These are phyloP conservation scores for Aspergillus transmontanensis DNA, from an alignment of 2,329 filamentous ascomycete species.

Conservation along the genomic window DNA sequence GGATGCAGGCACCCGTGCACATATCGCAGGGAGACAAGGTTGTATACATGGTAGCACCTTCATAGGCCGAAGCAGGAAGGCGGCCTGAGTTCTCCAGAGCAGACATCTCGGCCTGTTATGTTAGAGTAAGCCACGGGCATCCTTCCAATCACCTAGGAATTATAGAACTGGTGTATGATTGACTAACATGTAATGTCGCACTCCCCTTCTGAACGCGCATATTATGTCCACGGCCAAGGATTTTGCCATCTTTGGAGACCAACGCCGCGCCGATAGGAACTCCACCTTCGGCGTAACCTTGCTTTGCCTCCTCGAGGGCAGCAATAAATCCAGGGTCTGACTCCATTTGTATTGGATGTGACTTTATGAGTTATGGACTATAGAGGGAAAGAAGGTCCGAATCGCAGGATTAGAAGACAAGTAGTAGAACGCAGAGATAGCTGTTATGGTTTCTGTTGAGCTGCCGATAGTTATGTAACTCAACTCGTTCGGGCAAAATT, in stretches of 20 bases:
- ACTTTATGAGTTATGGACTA: not conserved
- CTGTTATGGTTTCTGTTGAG: not conserved
- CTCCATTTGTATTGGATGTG: constrained; percentile 32
- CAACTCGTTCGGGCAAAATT: not conserved
- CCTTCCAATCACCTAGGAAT: not conserved
- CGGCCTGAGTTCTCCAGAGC: constrained; percentile 75
- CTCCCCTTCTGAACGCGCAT: constrained; percentile 73
- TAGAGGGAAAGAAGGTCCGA: not conserved
- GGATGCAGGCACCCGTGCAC: constrained; percentile 76
- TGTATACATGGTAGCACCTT: constrained; percentile 79
- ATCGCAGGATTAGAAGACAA: not conserved
- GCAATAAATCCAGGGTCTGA: constrained; percentile 57
- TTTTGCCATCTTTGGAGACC: constrained; percentile 68
- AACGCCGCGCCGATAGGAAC: constrained; percentile 64
- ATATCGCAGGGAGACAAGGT: constrained; percentile 79
- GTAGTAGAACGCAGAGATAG: not conserved
- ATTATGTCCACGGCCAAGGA: constrained; percentile 74
- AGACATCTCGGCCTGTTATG: constrained; percentile 69
- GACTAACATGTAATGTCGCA: constrained; percentile 69
- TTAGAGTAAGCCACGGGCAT: constrained; percentile 2
- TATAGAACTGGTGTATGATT: not conserved
- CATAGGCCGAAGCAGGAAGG: constrained; percentile 68
- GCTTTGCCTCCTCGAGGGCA: constrained; percentile 60
- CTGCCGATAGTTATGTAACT: not conserved
- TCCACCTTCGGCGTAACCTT: constrained; percentile 59